phyloP scores from a whole-genome alignment of 2,329 filamentous ascomycete genomes.

The Emydomyces testavorans region DNA sequence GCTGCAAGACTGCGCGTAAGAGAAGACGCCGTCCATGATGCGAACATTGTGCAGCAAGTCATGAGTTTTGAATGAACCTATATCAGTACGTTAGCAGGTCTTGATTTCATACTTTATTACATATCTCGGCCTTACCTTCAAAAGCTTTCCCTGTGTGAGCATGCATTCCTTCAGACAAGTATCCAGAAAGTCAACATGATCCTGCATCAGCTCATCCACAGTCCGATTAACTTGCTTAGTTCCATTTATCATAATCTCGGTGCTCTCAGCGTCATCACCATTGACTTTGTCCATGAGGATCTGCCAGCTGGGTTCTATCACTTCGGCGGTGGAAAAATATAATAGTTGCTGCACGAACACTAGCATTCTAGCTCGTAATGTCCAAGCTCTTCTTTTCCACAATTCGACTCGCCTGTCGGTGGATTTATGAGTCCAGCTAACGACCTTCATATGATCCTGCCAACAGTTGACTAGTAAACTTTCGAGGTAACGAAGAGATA shows the following conservation, averaged over 20 bases:
- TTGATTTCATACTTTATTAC: background rate
- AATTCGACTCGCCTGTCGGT: conserved; percentile 63
- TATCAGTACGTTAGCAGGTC: conserved; percentile 11
- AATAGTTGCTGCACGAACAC: conserved; percentile 93
- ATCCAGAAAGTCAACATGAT: conserved; percentile 95
- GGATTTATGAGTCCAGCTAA: conserved; percentile 72
- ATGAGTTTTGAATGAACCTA: conserved; percentile 96
- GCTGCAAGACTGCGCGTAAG: conserved; percentile 75
- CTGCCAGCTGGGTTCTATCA: conserved; percentile 96
- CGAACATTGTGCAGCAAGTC: conserved; percentile 90
- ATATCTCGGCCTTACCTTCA: conserved; percentile 53
- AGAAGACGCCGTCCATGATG: conserved; percentile 68
- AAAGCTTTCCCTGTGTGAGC: conserved; percentile 89
- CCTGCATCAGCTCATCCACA: conserved; percentile 96
- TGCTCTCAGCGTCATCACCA: conserved; percentile 38
- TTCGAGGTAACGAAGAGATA: conserved; percentile 82
- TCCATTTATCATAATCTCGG: conserved; percentile 29
- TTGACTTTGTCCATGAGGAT: conserved; percentile 80
- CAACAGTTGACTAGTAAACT: conserved; percentile 75
- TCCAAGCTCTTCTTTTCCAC: conserved; percentile 91
- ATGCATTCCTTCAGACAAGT: conserved; percentile 98
- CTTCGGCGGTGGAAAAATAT: conserved; percentile 93
- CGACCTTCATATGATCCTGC: conserved; percentile 74
- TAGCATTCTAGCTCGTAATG: conserved; percentile 81
- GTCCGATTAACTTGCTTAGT: conserved; percentile 54